phyloP scores from a whole-genome alignment of 1,139 yeast species.

The Candida anutae region DNA sequence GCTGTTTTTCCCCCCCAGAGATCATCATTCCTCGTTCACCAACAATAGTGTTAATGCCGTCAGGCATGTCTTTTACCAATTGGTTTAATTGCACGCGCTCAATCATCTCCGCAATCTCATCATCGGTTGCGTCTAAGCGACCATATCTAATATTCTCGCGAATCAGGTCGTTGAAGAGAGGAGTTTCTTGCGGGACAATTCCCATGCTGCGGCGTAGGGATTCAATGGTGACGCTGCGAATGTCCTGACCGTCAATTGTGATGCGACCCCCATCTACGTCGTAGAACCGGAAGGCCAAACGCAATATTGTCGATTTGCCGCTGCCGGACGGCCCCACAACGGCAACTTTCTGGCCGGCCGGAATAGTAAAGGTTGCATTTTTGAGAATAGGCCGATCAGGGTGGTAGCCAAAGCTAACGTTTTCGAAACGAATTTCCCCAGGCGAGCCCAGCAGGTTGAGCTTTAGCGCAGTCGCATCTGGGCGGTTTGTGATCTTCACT shows the following conservation, averaged over 20 bases:
- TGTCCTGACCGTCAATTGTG: slow-evolving; percentile 83
- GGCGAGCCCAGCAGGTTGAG: slow-evolving; percentile 24
- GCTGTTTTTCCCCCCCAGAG: slow-evolving; percentile 96
- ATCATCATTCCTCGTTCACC: slow-evolving; percentile 99
- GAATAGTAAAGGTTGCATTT: slow-evolving; percentile 77
- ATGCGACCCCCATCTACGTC: slow-evolving; percentile 77
- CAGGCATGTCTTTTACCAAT: slow-evolving; percentile 66
- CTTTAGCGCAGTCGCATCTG: slow-evolving; percentile 53
- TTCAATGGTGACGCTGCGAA: slow-evolving; percentile 65
- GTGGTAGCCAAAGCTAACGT: slow-evolving; percentile 88
- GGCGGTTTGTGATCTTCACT: slow-evolving; percentile 54
- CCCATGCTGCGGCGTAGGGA: slow-evolving; percentile 72
- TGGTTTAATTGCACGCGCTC: slow-evolving; percentile 60
- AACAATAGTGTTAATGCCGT: slow-evolving; percentile 79
- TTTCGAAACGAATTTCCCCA: slow-evolving; percentile 82
- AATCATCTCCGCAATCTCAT: slow-evolving; percentile 61
- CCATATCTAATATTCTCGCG: slow-evolving; percentile 87
- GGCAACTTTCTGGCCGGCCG: slow-evolving; percentile 87
- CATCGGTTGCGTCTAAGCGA: slow-evolving; percentile 62
- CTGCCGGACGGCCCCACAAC: slow-evolving; percentile 94
- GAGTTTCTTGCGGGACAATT: slow-evolving; percentile 97
- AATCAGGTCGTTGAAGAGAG: slow-evolving; percentile 86
- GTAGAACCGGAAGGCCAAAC: slow-evolving; percentile 77
- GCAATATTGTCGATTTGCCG: slow-evolving; percentile 86
- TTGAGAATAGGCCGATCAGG: slow-evolving; percentile 79